Conservation (phyloP, 176 grass and related monocot species). For the Saccharum officinarum region DNA sequence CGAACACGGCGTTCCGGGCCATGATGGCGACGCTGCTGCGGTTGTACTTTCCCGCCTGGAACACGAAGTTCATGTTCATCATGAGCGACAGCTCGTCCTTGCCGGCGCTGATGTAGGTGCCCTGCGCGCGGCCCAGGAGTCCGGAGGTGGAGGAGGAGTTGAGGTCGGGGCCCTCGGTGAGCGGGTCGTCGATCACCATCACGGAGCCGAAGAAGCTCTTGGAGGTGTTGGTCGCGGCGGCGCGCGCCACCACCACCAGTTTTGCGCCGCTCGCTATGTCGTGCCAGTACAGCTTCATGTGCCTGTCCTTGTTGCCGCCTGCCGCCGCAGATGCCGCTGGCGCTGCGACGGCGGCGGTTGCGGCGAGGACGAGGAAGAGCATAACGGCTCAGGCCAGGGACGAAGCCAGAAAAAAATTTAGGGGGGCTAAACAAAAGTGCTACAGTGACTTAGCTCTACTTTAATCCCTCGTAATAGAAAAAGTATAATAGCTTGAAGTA, state of each 20-base stretch:
- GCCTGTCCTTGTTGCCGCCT: conserved; percentile 19
- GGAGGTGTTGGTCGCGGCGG: conserved; percentile 2
- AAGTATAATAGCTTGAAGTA: no score
- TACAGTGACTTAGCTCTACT: no score
- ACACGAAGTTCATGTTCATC: background rate
- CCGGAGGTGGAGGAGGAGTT: background rate
- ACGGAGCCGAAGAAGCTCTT: conserved; percentile 48
- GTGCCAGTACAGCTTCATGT: conserved; percentile 59
- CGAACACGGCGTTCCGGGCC: background rate
- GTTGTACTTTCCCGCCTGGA: background rate
- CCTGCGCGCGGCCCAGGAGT: background rate
- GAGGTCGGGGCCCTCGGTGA: conserved; percentile 31
- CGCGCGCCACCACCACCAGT: conserved; percentile 28
- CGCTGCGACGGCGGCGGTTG: rapidly evolving
- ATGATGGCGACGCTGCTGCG: background rate
- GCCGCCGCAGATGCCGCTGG: no score
- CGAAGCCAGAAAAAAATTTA: no score
- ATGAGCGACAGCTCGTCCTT: background rate
- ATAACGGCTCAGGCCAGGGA: no score
- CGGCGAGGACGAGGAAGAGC: no score
- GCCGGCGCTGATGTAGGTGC: background rate
- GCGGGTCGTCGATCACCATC: conserved; percentile 59
- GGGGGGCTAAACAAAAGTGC: no score
- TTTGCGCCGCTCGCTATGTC: conserved; percentile 44
- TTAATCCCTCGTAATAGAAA: no score